These are phyloP conservation scores for Taphrina populina DNA, from an alignment of 1,139 yeast species.

Conservation along the genomic window DNA sequence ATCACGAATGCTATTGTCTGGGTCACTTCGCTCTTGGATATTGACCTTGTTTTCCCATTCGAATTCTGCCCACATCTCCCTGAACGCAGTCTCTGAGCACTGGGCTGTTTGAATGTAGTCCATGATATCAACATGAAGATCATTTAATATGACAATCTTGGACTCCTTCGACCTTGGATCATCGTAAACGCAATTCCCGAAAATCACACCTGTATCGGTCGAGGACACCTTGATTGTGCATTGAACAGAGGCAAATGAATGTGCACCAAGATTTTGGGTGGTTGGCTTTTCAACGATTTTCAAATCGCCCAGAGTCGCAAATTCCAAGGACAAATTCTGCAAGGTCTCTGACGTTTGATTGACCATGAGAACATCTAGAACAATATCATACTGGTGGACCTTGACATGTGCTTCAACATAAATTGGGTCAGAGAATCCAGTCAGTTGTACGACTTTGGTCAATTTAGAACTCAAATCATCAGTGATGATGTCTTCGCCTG, in stretches of 20 bases:
- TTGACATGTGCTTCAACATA: conserved; percentile 96
- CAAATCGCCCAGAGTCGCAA: conserved; percentile 93
- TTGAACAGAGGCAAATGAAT: conserved; percentile 87
- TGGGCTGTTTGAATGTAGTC: conserved; percentile 94
- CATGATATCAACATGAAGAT: conserved; percentile 93
- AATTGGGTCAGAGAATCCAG: conserved; percentile 97
- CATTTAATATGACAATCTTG: conserved; percentile 87
- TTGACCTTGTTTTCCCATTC: conserved; percentile 99
- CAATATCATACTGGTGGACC: conserved; percentile 94
- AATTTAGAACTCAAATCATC: conserved; percentile 73
- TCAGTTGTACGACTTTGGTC: conserved; percentile 83
- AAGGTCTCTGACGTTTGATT: conserved; percentile 91
- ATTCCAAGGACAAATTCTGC: conserved; percentile 88
- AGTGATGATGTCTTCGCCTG: conserved; percentile 52
- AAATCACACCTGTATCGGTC: conserved; percentile 95
- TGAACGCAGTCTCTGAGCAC: conserved; percentile 85
- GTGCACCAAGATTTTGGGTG: conserved; percentile 92
- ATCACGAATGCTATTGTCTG: conserved; percentile 55
- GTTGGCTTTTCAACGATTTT: conserved; percentile 92
- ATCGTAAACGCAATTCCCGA: conserved; percentile 94
- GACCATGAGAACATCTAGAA: conserved; percentile 86
- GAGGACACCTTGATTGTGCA: conserved; percentile 91
- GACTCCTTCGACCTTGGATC: conserved; percentile 92
- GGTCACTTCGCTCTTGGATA: conserved; percentile 59
- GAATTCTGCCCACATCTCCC: conserved; percentile 98